A percentile compares a stretch with the other conserved stretches of the same genome.
Conservation (phyloP, 305 asterid species). For the Striga hermonthica region DNA sequence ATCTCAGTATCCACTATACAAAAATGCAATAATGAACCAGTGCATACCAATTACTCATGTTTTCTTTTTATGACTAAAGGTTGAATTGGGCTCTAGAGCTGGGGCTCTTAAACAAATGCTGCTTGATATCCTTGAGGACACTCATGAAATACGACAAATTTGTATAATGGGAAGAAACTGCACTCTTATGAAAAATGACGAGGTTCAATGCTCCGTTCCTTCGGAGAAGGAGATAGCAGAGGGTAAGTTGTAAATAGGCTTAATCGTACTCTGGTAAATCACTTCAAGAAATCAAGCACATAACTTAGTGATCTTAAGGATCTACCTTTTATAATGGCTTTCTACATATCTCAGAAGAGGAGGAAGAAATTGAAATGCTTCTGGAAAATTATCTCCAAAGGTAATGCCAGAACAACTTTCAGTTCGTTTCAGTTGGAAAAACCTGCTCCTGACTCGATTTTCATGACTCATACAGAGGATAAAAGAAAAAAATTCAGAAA, state of each 20-base stretch:
- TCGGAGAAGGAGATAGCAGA: slow-evolving; percentile 84
- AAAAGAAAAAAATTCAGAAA: no score
- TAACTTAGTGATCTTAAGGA: slow-evolving; percentile 12
- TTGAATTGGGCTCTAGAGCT: slow-evolving; percentile 92
- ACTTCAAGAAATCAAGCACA: slow-evolving; percentile 16
- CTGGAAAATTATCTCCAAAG: slow-evolving; percentile 95
- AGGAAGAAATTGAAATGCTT: slow-evolving; percentile 99
- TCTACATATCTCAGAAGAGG: slow-evolving; percentile 71
- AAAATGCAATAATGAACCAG: slow-evolving; percentile 6
- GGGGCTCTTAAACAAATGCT: slow-evolving; percentile 97
- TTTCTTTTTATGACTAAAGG: slow-evolving; percentile 46
- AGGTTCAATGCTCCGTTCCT: slow-evolving; percentile 74
- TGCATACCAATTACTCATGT: slow-evolving; percentile 13
- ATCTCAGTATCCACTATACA: slow-evolving; percentile 18
- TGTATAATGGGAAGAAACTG: slow-evolving; percentile 97
- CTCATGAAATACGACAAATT: slow-evolving; percentile 91
- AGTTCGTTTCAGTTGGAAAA: not conserved
- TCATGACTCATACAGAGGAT: no score
- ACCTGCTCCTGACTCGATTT: no score
- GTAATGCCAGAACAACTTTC: slow-evolving; percentile 39
- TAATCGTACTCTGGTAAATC: slow-evolving; percentile 20
- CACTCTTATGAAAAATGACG: slow-evolving; percentile 55
- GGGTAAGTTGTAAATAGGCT: slow-evolving; percentile 44
- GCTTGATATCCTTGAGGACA: slow-evolving; percentile 97
- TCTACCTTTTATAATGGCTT: slow-evolving; percentile 25